Percentiles rank a stretch among this genome's conserved stretches.
phyloP scores from a whole-genome alignment of 163 green algal species.

The Scenedesmus sp. region DNA sequence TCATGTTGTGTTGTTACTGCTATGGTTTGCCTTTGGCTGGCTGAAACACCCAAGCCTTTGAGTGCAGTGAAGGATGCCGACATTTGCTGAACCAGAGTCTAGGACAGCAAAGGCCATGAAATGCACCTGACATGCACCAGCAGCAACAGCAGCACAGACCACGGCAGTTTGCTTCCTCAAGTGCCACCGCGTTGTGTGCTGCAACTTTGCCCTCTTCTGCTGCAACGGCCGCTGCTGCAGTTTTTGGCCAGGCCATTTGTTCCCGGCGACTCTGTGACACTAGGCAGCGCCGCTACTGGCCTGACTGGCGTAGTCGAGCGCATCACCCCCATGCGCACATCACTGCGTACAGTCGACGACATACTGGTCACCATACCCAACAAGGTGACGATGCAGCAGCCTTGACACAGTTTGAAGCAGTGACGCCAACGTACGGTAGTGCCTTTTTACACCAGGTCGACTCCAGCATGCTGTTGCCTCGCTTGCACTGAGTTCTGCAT shows the following conservation, averaged over 20 bases:
- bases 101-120: too few species aligned
- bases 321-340: conserved; percentile 36
- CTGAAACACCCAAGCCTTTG: too few species aligned
- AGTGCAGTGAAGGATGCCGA: too few species aligned
- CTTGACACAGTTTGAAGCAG: too few species aligned
- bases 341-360: conserved; percentile 46
- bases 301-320: conserved; percentile 11
- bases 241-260: conserved; percentile 50
- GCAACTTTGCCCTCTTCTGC: neutral
- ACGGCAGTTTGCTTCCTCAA: neutral
- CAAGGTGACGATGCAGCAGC: conserved; percentile 22
- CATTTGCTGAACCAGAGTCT: too few species aligned
- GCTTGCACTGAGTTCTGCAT: too few species aligned
- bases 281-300: neutral
- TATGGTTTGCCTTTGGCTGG: too few species aligned
- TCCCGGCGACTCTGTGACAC: conserved; percentile 33
- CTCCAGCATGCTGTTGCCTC: too few species aligned
- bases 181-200: neutral
- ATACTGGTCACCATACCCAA: conserved; percentile 43
- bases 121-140: too few species aligned
- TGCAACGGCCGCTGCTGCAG: neutral
- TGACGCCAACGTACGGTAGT: neutral
- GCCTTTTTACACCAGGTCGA: too few species aligned
- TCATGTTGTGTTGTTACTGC: neutral
- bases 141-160: too few species aligned